Base-by-base conservation (phyloP, 2,329 filamentous ascomycete species). In the Mycogone perniciosa region DNA sequence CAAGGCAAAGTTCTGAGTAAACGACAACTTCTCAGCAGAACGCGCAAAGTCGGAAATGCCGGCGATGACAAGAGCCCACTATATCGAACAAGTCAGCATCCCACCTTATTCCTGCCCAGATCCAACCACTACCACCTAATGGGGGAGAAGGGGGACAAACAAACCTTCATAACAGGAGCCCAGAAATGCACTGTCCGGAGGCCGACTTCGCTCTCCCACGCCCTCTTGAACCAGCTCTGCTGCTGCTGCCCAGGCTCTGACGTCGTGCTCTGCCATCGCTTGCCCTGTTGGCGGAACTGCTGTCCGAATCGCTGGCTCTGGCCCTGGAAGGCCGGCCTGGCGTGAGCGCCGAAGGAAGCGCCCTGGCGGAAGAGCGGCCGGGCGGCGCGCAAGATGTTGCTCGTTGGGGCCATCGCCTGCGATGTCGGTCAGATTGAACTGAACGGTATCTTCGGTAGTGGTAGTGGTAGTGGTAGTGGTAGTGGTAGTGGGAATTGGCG, bases 141-240 rank as follows among this genome's bases (percentile, higher is more conserved):
- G 20, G 20, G 33, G 8, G 30, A 8, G 7, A 37, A 8, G 29
- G 30, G 20, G 34, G 20, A 49, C 1, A 13, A 34, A 62, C 67
- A 57, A 62, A 75, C 72, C 71, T 80, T 96, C 90, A 96, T 96
- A 59, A 96, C 85, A 52, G 92, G 92, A 41, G 92, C 91, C 92
- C 93, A 99, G 76, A 99, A 99, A 73, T 99, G 93, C 63, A 99
- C 93, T 56, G 93, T 99, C 85, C 90, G 90, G 61, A 91, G 61
- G 46, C 88, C 88, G 57, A 91, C 71, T 56, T 88, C 86, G 69
- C 86, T 89, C 70, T 89, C 82, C 86, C 85, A 90, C 77, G 95
- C 81, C 71, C 84, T 84, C 76, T 85, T 83, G 69, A 93, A 84
- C 76, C 77, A 84, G 64, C 74, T 73, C 56, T 68, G 61, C 59